Conservation (phyloP, 768 basidiomycete species). For the Pleurotus citrinopileatus region DNA sequence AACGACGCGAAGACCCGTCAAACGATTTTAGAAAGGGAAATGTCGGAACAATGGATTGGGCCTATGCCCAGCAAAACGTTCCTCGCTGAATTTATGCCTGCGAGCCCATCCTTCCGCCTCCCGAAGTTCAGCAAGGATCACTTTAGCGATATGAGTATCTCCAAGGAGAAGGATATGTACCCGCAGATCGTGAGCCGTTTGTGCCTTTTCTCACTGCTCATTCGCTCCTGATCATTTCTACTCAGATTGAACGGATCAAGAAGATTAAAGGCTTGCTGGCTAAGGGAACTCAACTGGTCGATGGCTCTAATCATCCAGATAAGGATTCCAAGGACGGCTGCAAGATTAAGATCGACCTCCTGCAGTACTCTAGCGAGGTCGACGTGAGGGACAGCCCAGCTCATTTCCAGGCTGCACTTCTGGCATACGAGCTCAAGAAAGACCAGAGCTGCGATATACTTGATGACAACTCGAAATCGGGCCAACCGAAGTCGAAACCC, state of each 20-base stretch:
- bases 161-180: not conserved
- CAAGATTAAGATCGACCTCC: constrained; percentile 8
- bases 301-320: constrained; percentile 12
- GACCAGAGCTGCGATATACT: not conserved
- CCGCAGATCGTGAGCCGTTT: not conserved
- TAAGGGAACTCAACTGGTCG: not conserved
- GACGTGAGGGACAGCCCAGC: not conserved
- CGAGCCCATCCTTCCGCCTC: not conserved
- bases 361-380: not conserved
- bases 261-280: not conserved
- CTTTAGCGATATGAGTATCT: not conserved
- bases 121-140: not conserved
- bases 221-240: not conserved
- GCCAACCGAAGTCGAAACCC: not conserved
- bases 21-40: not conserved
- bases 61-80: not conserved
- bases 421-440: not conserved
- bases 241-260: not conserved
- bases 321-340: not conserved
- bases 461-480: not conserved
- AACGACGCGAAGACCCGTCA: too few relatives aligned
- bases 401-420: not conserved
- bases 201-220: not conserved
- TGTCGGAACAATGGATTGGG: not conserved
- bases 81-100: not conserved